phyloP scores from a whole-genome alignment of 1,284 basidiomycete species.

The Blastosporella zonata region DNA sequence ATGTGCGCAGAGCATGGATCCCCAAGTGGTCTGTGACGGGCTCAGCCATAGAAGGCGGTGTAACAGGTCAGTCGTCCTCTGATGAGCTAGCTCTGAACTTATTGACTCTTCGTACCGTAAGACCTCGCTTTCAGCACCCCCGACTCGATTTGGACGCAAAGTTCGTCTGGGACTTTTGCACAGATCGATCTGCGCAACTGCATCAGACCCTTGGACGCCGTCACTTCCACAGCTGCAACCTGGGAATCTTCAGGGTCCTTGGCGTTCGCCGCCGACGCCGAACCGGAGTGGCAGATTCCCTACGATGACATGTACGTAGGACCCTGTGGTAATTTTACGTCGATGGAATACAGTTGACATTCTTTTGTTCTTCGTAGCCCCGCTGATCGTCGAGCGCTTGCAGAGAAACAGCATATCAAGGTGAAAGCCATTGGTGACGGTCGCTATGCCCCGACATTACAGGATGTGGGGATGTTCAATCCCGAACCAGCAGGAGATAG shows the following conservation, averaged over 20 bases:
- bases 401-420: slow-evolving; percentile 35
- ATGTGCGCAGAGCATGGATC: slow-evolving; percentile 77
- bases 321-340: not conserved
- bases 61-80: slow-evolving; percentile 52
- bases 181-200: slow-evolving; percentile 73
- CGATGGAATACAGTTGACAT: not conserved
- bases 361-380: slow-evolving; percentile 37
- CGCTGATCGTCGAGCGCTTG: slow-evolving; percentile 41
- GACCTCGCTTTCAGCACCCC: slow-evolving; percentile 73
- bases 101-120: slow-evolving; percentile 24
- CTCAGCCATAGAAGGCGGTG: slow-evolving; percentile 61
- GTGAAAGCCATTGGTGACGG: slow-evolving; percentile 51
- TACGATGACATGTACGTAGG: slow-evolving; percentile 80
- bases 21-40: slow-evolving; percentile 78
- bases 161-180: slow-evolving; percentile 76
- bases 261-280: slow-evolving; percentile 65
- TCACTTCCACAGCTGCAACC: slow-evolving; percentile 63
- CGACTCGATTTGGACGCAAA: slow-evolving; percentile 73
- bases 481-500: slow-evolving; percentile 38
- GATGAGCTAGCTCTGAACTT: not conserved
- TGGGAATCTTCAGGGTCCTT: slow-evolving; percentile 74
- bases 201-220: slow-evolving; percentile 62
- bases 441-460: slow-evolving; percentile 43
- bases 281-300: slow-evolving; percentile 65
- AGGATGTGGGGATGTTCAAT: slow-evolving; percentile 52